Conservation (phyloP, 1,284 basidiomycete genomes). For the Cryptococcus sp. region DNA sequence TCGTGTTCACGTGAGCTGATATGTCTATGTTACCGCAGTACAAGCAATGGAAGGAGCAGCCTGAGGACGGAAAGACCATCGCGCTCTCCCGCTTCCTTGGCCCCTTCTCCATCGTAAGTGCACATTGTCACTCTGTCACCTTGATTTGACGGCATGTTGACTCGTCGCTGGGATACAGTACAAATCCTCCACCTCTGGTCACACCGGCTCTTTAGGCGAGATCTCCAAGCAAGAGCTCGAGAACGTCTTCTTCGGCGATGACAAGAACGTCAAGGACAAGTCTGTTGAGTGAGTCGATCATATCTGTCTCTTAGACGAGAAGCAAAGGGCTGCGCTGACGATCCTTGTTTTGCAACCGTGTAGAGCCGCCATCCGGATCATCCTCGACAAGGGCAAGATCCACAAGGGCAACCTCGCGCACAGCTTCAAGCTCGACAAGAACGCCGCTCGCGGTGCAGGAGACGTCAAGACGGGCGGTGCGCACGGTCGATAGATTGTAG, state of each 20-base stretch:
- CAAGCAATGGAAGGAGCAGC: slow-evolving; percentile 44
- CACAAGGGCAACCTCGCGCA: slow-evolving; percentile 35
- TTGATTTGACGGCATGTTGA: not conserved
- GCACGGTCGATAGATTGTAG: slow-evolving; percentile 25
- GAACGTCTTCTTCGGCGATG: slow-evolving; percentile 48
- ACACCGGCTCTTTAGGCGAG: slow-evolving; percentile 44
- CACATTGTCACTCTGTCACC: not conserved
- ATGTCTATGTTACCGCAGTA: slow-evolving; percentile 24
- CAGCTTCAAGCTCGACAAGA: slow-evolving; percentile 37
- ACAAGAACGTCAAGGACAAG: slow-evolving; percentile 51
- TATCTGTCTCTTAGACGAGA: not conserved
- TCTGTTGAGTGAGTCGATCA: slow-evolving; percentile 44
- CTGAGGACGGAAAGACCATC: slow-evolving; percentile 43
- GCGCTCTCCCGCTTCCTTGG: slow-evolving; percentile 49
- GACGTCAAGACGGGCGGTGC: slow-evolving; percentile 28
- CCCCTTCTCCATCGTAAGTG: slow-evolving; percentile 47
- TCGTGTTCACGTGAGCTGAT: not conserved
- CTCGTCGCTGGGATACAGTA: slow-evolving; percentile 24
- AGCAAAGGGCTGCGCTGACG: not conserved
- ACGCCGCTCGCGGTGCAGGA: slow-evolving; percentile 43
- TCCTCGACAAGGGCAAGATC: slow-evolving; percentile 43
- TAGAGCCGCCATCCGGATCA: slow-evolving; percentile 49
- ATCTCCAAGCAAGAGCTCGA: slow-evolving; percentile 49
- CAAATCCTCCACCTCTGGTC: slow-evolving; percentile 43
- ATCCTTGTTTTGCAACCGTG: not conserved